Conservation (phyloP, 2,329 filamentous ascomycete species). For the Neofusicoccum laricinum region DNA sequence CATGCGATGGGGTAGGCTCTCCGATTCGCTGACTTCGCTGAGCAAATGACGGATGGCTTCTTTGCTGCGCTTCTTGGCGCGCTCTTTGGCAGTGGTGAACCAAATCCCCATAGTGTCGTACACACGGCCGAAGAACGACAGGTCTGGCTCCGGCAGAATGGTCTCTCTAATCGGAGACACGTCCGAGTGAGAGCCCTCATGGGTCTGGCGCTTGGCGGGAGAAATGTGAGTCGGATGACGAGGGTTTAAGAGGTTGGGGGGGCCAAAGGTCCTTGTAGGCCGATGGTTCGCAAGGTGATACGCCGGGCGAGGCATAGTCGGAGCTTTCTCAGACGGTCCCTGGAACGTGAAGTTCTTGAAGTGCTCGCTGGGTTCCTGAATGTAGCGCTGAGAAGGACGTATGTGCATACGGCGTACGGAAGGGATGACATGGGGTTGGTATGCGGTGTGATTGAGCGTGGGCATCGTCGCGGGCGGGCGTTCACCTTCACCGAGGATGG, state of each 20-base stretch:
- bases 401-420: no score
- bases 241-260: no score
- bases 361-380: no score
- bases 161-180: neutral
- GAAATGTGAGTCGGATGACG: no score
- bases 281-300: no score
- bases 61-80: neutral
- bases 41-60: neutral
- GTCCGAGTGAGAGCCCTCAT: neutral
- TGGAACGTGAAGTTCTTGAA: no score
- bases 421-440: no score
- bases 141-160: neutral
- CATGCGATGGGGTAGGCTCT: no score
- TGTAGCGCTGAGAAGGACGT: no score
- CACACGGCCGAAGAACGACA: neutral
- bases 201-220: neutral
- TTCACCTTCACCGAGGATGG: neutral
- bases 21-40: neutral
- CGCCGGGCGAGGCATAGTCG: no score
- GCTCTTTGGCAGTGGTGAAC: neutral
- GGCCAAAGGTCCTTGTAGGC: no score
- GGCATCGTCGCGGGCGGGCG: neutral
- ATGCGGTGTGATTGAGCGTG: neutral
- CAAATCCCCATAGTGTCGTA: neutral
- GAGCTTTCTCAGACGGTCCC: no score